Conservation (phyloP, 164 flowering plant species). For the Aristolochia fimbriata region DNA sequence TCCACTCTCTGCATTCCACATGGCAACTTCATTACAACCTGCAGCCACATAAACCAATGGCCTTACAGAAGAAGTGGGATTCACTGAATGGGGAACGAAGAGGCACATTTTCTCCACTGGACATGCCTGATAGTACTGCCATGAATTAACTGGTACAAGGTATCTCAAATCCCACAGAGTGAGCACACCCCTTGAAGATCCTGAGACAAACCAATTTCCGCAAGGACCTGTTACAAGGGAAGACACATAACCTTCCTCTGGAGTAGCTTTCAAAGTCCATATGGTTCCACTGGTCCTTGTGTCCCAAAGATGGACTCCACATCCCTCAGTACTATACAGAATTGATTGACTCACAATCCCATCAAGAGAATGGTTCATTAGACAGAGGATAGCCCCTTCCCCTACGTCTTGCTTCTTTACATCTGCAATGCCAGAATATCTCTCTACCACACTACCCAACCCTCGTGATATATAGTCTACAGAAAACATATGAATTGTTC, state of each 20-base stretch:
- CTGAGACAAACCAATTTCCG: constrained; percentile 97
- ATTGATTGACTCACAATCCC: constrained; percentile 45
- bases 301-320: constrained; percentile 95
- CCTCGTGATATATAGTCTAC: constrained; percentile 85
- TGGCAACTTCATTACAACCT: constrained; percentile 90
- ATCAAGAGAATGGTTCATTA: constrained; percentile 58
- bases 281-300: constrained; percentile 44
- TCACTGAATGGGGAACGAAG: constrained; percentile 55
- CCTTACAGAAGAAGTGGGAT: constrained; percentile 48
- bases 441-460: constrained; percentile 81
- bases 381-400: constrained; percentile 77
- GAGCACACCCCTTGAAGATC: constrained; percentile 93
- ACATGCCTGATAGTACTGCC: constrained; percentile 67
- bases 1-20: constrained; percentile 98
- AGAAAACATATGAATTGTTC: constrained; percentile 75
- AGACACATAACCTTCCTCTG: constrained; percentile 85
- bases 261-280: constrained; percentile 61
- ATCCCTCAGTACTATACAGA: constrained; percentile 79
- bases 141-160: constrained; percentile 83
- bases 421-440: constrained; percentile 86
- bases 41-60: constrained; percentile 97
- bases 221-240: constrained; percentile 70
- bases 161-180: constrained; percentile 97
- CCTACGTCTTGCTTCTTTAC: constrained; percentile 58
- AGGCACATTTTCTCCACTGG: constrained; percentile 88